phyloP scores from a whole-genome alignment of 352 stramenopile species.

The Plasmopara halstedii region DNA sequence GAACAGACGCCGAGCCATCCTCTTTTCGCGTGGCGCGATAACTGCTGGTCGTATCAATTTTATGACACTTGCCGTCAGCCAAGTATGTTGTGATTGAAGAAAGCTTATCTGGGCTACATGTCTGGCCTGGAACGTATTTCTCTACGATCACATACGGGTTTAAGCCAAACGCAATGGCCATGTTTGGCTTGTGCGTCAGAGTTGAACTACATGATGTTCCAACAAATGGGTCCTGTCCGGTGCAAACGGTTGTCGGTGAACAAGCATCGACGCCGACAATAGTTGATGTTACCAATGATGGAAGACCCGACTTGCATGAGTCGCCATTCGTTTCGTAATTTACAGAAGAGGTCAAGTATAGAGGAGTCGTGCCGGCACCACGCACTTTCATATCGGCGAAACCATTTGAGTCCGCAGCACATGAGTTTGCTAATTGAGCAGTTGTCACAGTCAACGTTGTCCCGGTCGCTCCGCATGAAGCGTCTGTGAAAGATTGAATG shows the following conservation, averaged over 20 bases:
- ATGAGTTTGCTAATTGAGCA: background rate
- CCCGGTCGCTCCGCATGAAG: background rate
- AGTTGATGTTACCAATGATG: background rate
- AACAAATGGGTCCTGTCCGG: background rate
- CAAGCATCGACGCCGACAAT: background rate
- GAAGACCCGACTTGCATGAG: background rate
- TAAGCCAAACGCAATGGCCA: background rate
- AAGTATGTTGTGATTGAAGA: conserved; percentile 2
- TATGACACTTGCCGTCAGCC: conserved; percentile 11
- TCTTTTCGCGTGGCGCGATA: background rate
- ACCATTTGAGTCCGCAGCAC: background rate
- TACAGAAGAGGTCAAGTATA: background rate
- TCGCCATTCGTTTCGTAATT: background rate
- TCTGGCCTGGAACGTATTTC: background rate
- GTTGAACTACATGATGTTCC: background rate
- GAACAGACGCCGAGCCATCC: background rate
- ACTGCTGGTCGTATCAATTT: background rate
- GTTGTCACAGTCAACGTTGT: background rate
- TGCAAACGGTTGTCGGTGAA: background rate
- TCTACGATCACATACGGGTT: conserved; percentile 6
- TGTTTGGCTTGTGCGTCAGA: background rate
- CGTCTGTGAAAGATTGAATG: background rate
- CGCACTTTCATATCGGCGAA: conserved; percentile 3
- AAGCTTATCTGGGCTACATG: background rate
- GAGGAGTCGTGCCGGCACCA: background rate